Evolutionary conservation across 805 yeast species (phyloP).

Genomic region (Kuraishia borneana): DNA sequence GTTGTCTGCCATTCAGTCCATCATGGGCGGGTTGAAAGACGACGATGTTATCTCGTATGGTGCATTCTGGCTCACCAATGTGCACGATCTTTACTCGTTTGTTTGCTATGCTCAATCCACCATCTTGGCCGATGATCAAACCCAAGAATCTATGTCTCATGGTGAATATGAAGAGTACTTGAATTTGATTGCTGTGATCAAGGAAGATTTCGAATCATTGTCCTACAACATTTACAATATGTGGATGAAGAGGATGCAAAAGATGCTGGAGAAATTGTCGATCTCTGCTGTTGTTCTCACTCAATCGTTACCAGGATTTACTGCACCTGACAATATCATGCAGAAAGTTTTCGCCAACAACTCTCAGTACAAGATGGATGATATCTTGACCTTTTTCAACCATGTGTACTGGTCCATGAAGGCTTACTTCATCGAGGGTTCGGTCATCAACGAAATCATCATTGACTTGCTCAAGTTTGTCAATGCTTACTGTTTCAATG

Average conservation of each 20-base stretch:
- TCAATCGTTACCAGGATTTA: slow-evolving; percentile 92
- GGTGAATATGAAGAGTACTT: slow-evolving; percentile 85
- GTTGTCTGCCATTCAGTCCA: slow-evolving; percentile 73
- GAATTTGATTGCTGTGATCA: slow-evolving; percentile 79
- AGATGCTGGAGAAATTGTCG: slow-evolving; percentile 80
- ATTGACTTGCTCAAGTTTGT: slow-evolving; percentile 76
- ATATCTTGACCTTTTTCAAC: slow-evolving; percentile 79
- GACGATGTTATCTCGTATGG: slow-evolving; percentile 86
- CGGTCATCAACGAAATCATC: slow-evolving; percentile 75
- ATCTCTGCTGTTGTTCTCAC: slow-evolving; percentile 92
- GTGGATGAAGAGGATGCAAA: slow-evolving; percentile 95
- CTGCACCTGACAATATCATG: slow-evolving; percentile 76
- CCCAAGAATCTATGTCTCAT: slow-evolving; percentile 77
- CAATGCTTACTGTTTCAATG: slow-evolving; percentile 91
- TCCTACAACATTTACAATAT: slow-evolving; percentile 91
- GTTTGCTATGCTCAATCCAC: slow-evolving; percentile 89
- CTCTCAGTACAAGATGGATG: slow-evolving; percentile 85
- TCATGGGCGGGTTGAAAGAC: slow-evolving; percentile 70
- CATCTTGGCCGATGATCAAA: slow-evolving; percentile 73
- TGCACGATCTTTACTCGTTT: slow-evolving; percentile 90
- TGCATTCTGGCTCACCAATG: slow-evolving; percentile 95
- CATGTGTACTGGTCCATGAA: slow-evolving; percentile 89
- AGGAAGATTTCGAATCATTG: slow-evolving; percentile 87
- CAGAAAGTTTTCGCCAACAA: slow-evolving; percentile 70
- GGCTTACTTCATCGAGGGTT: slow-evolving; percentile 76